Evolutionary conservation across 2,329 filamentous ascomycete species (phyloP).

Genomic region (Alternaria gansuensis): DNA sequence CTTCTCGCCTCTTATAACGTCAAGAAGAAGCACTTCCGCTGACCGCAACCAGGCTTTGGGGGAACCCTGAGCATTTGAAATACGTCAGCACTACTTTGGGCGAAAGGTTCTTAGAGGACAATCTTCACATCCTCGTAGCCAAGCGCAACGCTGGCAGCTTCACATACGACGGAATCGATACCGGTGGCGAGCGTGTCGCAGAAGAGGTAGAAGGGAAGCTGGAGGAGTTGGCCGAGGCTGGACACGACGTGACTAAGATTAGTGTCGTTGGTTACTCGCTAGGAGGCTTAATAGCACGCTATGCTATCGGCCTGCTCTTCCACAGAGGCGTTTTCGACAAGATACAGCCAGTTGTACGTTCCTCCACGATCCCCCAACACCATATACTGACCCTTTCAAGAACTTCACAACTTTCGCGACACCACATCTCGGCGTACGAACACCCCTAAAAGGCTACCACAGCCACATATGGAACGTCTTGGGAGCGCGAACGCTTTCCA

Average conservation of each 20-base stretch:
- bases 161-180: slow-evolving; percentile 73
- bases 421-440: slow-evolving; percentile 69
- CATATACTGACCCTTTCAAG: slow-evolving; percentile 56
- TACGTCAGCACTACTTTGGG: slow-evolving; percentile 73
- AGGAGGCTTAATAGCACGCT: slow-evolving; percentile 85
- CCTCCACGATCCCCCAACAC: slow-evolving; percentile 23
- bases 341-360: slow-evolving; percentile 78
- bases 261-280: slow-evolving; percentile 91
- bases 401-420: slow-evolving; percentile 95
- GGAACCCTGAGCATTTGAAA: slow-evolving; percentile 76
- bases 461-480: slow-evolving; percentile 74
- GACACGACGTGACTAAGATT: slow-evolving; percentile 78
- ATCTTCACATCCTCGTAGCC: slow-evolving; percentile 74
- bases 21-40: slow-evolving; percentile 17
- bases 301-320: slow-evolving; percentile 84
- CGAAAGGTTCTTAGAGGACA: slow-evolving; percentile 67
- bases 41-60: slow-evolving; percentile 70
- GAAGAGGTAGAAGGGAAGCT: slow-evolving; percentile 70
- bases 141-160: slow-evolving; percentile 77
- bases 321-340: slow-evolving; percentile 81
- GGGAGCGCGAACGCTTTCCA: slow-evolving; percentile 80
- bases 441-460: slow-evolving; percentile 55
- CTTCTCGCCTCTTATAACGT: slow-evolving; percentile 10
- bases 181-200: slow-evolving; percentile 72
- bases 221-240: slow-evolving; percentile 63